A percentile compares a stretch with the other conserved stretches of the same genome.
These are phyloP conservation scores for Populus tremula DNA, from an alignment of 345 rosid species.

Conservation along the genomic window DNA sequence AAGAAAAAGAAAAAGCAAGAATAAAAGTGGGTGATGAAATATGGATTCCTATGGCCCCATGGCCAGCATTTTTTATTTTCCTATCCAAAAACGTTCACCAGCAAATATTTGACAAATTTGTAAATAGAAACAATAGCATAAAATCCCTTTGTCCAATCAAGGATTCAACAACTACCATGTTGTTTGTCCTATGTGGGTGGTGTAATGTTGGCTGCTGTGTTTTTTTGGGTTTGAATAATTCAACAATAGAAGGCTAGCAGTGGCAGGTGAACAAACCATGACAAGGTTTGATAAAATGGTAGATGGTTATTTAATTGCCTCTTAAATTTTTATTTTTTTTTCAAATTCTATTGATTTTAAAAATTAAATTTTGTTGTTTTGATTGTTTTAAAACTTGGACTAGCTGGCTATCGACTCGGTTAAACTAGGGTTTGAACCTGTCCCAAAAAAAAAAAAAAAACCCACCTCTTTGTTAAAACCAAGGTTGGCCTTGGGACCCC, in stretches of 20 bases:
- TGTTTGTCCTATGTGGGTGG: not conserved
- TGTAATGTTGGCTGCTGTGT: slow-evolving; percentile 2
- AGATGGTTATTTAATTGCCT: not conserved
- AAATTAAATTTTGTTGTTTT: not conserved
- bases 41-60: slow-evolving; percentile 43
- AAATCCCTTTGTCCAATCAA: slow-evolving; percentile 10
- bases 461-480: rapidly evolving
- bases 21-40: slow-evolving; percentile 33
- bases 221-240: slow-evolving; percentile 10
- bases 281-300: slow-evolving; percentile 9
- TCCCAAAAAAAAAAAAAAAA: too few relatives aligned
- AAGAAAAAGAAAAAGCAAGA: not conserved
- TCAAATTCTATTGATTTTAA: not conserved
- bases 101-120: not conserved
- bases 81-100: not conserved
- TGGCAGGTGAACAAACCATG: slow-evolving; percentile 26
- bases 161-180: slow-evolving; percentile 13
- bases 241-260: slow-evolving; percentile 10
- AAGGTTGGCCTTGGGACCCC: rapidly evolving
- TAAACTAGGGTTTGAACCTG: rapidly evolving
- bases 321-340: not conserved
- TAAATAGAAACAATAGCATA: not conserved
- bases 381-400: too few relatives aligned
- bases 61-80: slow-evolving; percentile 20
- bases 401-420: too few relatives aligned